Evolutionary conservation across 1,284 basidiomycete species (phyloP).

Genomic region (Cystobasidium pallidum): DNA sequence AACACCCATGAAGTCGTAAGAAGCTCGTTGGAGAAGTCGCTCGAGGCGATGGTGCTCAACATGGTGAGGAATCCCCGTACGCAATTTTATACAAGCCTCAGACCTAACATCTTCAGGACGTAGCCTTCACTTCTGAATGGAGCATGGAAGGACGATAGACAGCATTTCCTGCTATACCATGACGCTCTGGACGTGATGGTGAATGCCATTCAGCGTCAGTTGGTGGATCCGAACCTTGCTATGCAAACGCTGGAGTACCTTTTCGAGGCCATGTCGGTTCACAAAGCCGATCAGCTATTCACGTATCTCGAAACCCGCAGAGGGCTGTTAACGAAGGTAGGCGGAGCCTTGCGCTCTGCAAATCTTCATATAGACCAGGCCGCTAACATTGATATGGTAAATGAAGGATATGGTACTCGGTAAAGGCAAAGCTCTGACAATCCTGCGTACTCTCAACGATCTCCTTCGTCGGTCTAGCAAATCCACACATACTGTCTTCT

Average conservation of each 20-base stretch:
- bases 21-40: constrained; percentile 29
- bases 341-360: neutral
- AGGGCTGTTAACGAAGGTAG: constrained; percentile 64
- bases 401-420: constrained; percentile 70
- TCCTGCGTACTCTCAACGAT: constrained; percentile 83
- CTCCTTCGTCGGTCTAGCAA: constrained; percentile 79
- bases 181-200: constrained; percentile 70
- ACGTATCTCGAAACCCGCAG: constrained; percentile 77
- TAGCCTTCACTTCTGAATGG: constrained; percentile 30
- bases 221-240: constrained; percentile 62
- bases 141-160: constrained; percentile 33
- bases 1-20: constrained; percentile 39
- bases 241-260: constrained; percentile 72
- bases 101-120: neutral
- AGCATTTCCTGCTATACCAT: constrained; percentile 40
- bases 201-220: constrained; percentile 67
- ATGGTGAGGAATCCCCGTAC: constrained; percentile 21
- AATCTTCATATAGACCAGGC: neutral
- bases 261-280: constrained; percentile 77
- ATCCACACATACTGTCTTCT: constrained; percentile 73
- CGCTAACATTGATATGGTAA: neutral
- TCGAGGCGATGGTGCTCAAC: constrained; percentile 46
- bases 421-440: constrained; percentile 80
- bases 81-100: neutral
- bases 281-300: constrained; percentile 78